Base-by-base conservation (phyloP, 495 filamentous ascomycete genomes). In the Apodospora peruviana region DNA sequence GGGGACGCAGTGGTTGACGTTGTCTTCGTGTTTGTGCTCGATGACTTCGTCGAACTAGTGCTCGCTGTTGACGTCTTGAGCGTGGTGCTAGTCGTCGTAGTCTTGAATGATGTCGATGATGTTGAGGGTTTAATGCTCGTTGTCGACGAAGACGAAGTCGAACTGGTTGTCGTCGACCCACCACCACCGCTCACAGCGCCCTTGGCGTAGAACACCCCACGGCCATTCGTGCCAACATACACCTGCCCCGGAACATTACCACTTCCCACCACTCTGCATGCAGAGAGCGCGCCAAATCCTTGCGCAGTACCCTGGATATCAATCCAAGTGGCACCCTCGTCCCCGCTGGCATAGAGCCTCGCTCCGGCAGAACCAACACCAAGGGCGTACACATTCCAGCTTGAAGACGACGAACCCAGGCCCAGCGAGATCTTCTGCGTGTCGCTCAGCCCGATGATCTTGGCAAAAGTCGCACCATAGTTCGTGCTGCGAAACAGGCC, bases 201-300 rank as follows among this genome's bases (percentile, higher is more conserved):
- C 52, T 67, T 56, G 10, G 66, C 77, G 50, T 72, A 79, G 23
- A 82, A 70, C 4, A 79, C 77, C 32, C 79, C 79, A 2, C 79
- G 69, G 0, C 80, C 80, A 39, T 82, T 82, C 0, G 78, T 82
- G 1, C 79, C 80, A 25, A 82, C 66, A 48, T 75, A 81, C 0
- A 83, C 79, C 48, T 72, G 72, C 17, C 74, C 74, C 19, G 69
- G 70, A 7, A 67, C 66, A 21, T 73, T 75, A 45, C 67, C 66
- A 50, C 74, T 77, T 12, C 74, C 77, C 11, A 66, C 70, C 12
- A 80, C 58, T 45, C 59, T 67, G 48, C 70, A 73, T 29, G 62
- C 57, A 44, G 66, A 61, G 5, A 77, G 68, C 4, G 70, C 55
- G 5, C 77, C 79, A 49, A 81, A 79, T 2, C 77, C 75, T 45